Evolutionary conservation across 306 rosid genomes (phyloP).

Genomic region (Trifolium pratense): DNA sequence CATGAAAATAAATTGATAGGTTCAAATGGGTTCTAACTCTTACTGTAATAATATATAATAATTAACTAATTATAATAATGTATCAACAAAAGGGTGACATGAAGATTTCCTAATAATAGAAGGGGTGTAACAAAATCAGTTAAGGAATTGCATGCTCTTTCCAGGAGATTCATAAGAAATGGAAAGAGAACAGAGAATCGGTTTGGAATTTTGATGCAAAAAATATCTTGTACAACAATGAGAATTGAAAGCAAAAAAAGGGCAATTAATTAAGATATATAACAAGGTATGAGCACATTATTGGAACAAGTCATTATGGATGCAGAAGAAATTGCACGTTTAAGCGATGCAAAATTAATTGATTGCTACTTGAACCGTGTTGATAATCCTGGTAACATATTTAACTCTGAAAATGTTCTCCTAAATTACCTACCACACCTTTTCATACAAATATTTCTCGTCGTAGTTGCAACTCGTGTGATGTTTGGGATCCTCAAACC

Average conservation of each 20-base stretch:
- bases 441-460: background rate
- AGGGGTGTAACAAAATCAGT: background rate
- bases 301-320: background rate
- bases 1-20: too few relatives aligned
- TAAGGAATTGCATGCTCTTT: background rate
- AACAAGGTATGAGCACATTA: slow-evolving; percentile 11
- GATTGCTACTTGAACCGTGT: background rate
- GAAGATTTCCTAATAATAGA: slow-evolving; percentile 24
- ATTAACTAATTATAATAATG: slow-evolving; percentile 9
- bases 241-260: slow-evolving; percentile 3
- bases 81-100: background rate
- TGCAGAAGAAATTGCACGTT: background rate
- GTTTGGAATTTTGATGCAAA: slow-evolving; percentile 3
- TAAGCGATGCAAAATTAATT: too few relatives aligned
- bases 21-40: too few relatives aligned
- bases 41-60: too few relatives aligned
- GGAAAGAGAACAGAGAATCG: background rate
- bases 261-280: background rate
- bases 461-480: slow-evolving; percentile 5
- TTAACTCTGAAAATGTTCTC: slow-evolving; percentile 24
- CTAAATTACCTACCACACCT: background rate
- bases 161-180: background rate
- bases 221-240: slow-evolving; percentile 1
- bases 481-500: slow-evolving; percentile 32
- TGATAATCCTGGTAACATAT: slow-evolving; percentile 17